phyloP scores from a whole-genome alignment of 306 rosid species.

The Clitoria ternatea region DNA sequence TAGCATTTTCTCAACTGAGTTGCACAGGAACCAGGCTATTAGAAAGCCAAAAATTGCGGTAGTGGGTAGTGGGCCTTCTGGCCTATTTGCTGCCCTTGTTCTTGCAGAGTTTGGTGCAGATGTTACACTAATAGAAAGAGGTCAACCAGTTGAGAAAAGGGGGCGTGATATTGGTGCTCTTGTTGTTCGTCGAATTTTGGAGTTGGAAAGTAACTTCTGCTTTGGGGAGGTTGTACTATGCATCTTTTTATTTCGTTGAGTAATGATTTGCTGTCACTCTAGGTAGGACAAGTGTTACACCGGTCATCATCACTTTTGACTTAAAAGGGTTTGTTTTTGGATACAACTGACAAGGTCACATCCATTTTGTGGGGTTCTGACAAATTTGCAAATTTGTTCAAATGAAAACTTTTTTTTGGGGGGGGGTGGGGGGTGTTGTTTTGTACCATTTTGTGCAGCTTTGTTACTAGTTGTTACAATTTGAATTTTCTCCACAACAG shows the following conservation, averaged over 20 bases:
- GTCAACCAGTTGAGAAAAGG: conserved; percentile 91
- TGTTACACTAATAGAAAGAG: conserved; percentile 96
- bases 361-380: not conserved
- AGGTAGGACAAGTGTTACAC: conserved; percentile 5
- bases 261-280: conserved; percentile 6
- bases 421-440: not conserved
- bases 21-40: conserved; percentile 9
- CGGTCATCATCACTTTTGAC: conserved; percentile 6
- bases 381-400: not conserved
- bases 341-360: not conserved
- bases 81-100: conserved; percentile 85
- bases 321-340: not conserved
- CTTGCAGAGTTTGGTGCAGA: conserved; percentile 93
- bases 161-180: conserved; percentile 95
- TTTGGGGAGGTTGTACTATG: conserved; percentile 85
- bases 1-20: conserved; percentile 29
- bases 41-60: conserved; percentile 72
- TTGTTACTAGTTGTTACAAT: conserved; percentile 6
- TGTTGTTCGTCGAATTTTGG: conserved; percentile 63
- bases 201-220: conserved; percentile 90
- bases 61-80: conserved; percentile 94
- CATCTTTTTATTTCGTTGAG: conserved; percentile 27
- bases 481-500: not conserved
- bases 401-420: not conserved
- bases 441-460: not conserved